These are phyloP conservation scores for Eimeria brunetti DNA, from an alignment of 169 alveolate species.

Conservation along the genomic window DNA sequence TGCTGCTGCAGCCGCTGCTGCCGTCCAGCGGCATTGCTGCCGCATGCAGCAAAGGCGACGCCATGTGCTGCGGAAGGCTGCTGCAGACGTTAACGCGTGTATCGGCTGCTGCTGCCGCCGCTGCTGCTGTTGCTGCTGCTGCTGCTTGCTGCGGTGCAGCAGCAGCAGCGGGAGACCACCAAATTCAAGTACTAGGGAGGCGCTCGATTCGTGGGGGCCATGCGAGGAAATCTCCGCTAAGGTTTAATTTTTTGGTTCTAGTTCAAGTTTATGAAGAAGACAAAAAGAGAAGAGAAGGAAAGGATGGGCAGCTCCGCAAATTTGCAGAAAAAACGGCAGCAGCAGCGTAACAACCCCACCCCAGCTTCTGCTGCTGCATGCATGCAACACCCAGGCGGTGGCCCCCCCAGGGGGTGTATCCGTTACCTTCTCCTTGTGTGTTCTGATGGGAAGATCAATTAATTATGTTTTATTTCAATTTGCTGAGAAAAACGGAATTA, in stretches of 20 bases:
- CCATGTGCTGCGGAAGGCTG: not conserved
- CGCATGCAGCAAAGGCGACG: conserved; percentile 25
- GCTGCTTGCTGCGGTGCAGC: conserved; percentile 62
- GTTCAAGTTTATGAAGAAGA: not conserved
- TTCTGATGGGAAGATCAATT: too few species aligned
- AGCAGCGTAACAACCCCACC: not conserved
- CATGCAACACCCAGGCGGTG: too few species aligned
- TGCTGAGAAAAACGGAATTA: too few species aligned
- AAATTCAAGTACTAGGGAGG: not conserved
- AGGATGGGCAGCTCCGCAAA: not conserved
- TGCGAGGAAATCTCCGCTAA: not conserved
- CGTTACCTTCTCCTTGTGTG: too few species aligned
- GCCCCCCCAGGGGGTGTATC: too few species aligned
- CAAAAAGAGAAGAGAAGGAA: not conserved
- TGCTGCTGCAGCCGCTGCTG: conserved; percentile 24
- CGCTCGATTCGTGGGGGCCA: not conserved
- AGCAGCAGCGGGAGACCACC: conserved; percentile 37
- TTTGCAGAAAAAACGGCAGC: not conserved
- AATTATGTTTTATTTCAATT: too few species aligned
- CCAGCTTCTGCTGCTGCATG: not conserved
- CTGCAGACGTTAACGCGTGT: not conserved
- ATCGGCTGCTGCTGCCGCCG: not conserved
- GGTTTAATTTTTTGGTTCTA: not conserved
- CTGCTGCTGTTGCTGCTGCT: conserved; percentile 46
- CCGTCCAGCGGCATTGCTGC: conserved; percentile 37